Evolutionary conservation across 192 early-diverging fungal genomes (phyloP), one percentile per base, ranked within the genome.

Genomic region (Geranomyces variabilis): DNA sequence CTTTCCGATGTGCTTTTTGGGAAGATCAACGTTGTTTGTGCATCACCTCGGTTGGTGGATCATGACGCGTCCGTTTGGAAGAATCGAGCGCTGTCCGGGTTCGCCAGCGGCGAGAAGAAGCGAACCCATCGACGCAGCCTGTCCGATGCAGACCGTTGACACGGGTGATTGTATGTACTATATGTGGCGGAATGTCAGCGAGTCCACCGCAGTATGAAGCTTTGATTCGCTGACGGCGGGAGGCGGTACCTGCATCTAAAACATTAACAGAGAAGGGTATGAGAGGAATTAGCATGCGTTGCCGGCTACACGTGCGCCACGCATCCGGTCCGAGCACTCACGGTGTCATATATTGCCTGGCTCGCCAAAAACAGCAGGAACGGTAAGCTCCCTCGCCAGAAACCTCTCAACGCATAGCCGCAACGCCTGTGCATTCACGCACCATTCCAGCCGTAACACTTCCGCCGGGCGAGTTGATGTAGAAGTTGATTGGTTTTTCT

Each of bases 101-200:
- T 93, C 89, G 13, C 97, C 95, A 17, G 95, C 94, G 6, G 93
- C 84, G 58, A 99, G 75, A 14, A 99, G 83, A 57, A 99, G 82
- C 51, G 96, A 97, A 9, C 93, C 97, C 97, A 99, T 99, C 0
- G 94, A 96, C 69, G 94, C 96, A 3, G 97, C 96, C 80, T 99
- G 97, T 22, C 97, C 97, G 57, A 93, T 93, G 77, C 97, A 99
- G 41, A 97, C 79, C 10, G 97, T 99, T 21, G 92, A 86, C 0
- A 99, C 94, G 0, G 97, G 94, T 17, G 86, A 90, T 84, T 92
- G 88, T 34, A 99, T 94, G 63, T 97, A 97, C 87, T 99, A 80
- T 81, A 77, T 67, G 10, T 41, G 36, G 9, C 30, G 60, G 60
- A 30, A 62, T 53, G 51, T 26, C 19, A 53, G 51, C 3, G 3